A percentile compares a stretch with the other conserved stretches of the same genome.
Evolutionary conservation across 1,284 basidiomycete genomes (phyloP).

Genomic region (Sanguinoderma infundibulare): DNA sequence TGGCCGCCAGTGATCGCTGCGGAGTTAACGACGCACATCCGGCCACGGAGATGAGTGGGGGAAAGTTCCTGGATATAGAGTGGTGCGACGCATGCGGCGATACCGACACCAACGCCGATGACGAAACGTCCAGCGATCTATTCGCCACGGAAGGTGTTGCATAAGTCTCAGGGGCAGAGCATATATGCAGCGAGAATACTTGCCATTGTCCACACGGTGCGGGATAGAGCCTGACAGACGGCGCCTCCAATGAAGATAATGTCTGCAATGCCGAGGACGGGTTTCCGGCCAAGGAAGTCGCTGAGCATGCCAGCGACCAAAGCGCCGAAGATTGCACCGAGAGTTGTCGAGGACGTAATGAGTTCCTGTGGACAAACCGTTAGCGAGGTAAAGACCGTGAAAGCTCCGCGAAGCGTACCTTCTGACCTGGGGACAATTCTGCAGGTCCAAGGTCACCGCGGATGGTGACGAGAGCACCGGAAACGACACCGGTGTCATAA

Average conservation of each 20-base stretch:
- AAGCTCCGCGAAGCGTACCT: constrained; percentile 44
- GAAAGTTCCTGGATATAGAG: constrained; percentile 87
- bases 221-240: constrained; percentile 66
- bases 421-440: constrained; percentile 64
- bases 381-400: neutral
- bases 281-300: constrained; percentile 71
- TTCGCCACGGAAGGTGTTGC: too few relatives aligned
- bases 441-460: constrained; percentile 67
- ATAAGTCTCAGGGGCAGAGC: neutral
- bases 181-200: constrained; percentile 19
- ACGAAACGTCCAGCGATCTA: constrained; percentile 78
- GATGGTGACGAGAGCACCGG: constrained; percentile 77
- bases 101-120: constrained; percentile 70
- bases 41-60: constrained; percentile 74
- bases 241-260: constrained; percentile 80
- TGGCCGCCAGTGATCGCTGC: constrained; percentile 75
- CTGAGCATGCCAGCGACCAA: constrained; percentile 72
- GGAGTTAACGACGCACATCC: constrained; percentile 76
- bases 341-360: constrained; percentile 81
- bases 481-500: constrained; percentile 83
- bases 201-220: constrained; percentile 75
- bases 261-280: constrained; percentile 74
- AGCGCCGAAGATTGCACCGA: constrained; percentile 79
- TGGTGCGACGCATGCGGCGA: constrained; percentile 81
- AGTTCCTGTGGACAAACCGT: constrained; percentile 59